phyloP scores from a whole-genome alignment of 306 rosid species.

The Canavalia ensiformis region DNA sequence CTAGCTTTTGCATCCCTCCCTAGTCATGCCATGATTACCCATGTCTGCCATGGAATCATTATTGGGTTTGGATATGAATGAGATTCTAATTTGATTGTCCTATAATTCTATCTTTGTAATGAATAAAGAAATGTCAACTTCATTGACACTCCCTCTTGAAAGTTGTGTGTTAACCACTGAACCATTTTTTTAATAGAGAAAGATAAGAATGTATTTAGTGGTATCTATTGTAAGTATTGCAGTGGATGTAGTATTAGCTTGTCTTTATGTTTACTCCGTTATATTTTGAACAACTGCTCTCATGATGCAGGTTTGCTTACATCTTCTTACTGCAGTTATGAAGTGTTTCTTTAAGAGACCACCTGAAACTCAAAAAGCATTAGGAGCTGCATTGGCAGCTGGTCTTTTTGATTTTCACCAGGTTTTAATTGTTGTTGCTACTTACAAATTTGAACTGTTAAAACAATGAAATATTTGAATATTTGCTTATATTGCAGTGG shows the following conservation, averaged over 20 bases:
- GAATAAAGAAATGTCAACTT: neutral
- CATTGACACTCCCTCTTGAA: neutral
- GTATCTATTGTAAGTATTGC: slow-evolving; percentile 9
- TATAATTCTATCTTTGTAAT: too few relatives aligned
- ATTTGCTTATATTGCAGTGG: slow-evolving; percentile 26
- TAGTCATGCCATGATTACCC: neutral
- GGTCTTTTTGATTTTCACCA: slow-evolving; percentile 96
- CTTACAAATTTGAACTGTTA: slow-evolving; percentile 30
- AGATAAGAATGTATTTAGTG: slow-evolving; percentile 14
- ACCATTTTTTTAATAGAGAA: neutral
- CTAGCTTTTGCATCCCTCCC: slow-evolving; percentile 9
- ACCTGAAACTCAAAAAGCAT: slow-evolving; percentile 90
- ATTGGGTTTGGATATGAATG: slow-evolving; percentile 32
- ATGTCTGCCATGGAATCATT: slow-evolving; percentile 2
- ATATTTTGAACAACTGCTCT: slow-evolving; percentile 43
- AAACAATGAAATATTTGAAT: slow-evolving; percentile 33
- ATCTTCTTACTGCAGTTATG: slow-evolving; percentile 95
- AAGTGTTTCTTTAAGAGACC: slow-evolving; percentile 99
- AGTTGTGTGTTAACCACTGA: slow-evolving; percentile 6
- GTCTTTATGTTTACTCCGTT: slow-evolving; percentile 25
- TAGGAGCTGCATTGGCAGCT: slow-evolving; percentile 97
- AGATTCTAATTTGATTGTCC: too few relatives aligned
- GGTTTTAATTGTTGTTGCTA: slow-evolving; percentile 56
- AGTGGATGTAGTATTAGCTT: slow-evolving; percentile 4
- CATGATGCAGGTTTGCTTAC: slow-evolving; percentile 89